Conservation (phyloP, 768 basidiomycete species). For the Suillus hirtellus region DNA sequence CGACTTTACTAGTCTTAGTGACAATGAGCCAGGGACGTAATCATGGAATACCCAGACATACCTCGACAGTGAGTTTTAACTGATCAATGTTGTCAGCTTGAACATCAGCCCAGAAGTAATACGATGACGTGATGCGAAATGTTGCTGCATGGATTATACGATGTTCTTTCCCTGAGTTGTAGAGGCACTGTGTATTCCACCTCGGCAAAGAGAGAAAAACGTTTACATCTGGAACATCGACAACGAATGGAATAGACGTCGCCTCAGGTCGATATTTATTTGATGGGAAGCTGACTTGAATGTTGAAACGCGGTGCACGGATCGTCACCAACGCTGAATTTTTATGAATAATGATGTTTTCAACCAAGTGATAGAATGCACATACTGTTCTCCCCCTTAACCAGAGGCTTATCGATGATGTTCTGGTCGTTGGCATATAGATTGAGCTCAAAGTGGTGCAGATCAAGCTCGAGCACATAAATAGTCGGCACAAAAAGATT, state of each 20-base stretch:
- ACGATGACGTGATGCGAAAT: conserved; percentile 66
- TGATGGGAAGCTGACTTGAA: conserved; percentile 59
- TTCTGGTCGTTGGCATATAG: conserved; percentile 94
- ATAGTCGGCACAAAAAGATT: conserved; percentile 81
- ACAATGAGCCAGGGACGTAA: conserved; percentile 1
- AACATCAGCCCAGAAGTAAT: conserved; percentile 69
- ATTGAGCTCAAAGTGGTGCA: conserved; percentile 77
- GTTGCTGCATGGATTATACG: conserved; percentile 60
- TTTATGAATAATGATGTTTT: not conserved
- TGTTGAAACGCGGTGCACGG: conserved; percentile 56
- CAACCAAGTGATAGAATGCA: not conserved
- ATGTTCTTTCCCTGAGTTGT: conserved; percentile 58
- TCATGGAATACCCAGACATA: conserved; percentile 25
- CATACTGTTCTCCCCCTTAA: conserved; percentile 83
- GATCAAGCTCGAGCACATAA: conserved; percentile 68
- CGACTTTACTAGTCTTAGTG: conserved; percentile 49
- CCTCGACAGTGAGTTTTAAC: conserved; percentile 65
- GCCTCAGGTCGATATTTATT: conserved; percentile 72
- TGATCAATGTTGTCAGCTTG: conserved; percentile 76
- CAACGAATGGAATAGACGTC: conserved; percentile 62
- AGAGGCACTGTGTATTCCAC: conserved; percentile 86
- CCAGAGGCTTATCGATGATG: conserved; percentile 86
- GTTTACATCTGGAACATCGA: conserved; percentile 58
- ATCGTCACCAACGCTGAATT: conserved; percentile 69
- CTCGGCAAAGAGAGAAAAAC: conserved; percentile 72